Evolutionary conservation across 371 early-diverging fungal species (phyloP).

Genomic region (Zychaea mexicana): DNA sequence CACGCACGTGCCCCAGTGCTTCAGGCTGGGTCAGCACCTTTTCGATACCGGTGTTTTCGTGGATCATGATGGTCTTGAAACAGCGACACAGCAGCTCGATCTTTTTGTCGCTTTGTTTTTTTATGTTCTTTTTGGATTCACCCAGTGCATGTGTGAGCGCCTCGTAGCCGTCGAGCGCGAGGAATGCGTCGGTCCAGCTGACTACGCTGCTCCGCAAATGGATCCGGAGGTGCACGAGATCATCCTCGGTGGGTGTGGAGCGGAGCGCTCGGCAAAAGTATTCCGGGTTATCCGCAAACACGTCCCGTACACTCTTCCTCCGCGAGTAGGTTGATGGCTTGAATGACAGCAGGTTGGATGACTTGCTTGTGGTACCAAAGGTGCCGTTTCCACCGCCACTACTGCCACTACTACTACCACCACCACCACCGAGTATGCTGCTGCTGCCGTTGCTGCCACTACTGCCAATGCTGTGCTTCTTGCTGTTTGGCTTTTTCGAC

Average conservation of each 20-base stretch:
- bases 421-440: too few species aligned
- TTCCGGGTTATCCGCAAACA: not conserved
- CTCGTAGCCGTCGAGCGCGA: slow-evolving; percentile 46
- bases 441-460: slow-evolving; percentile 14
- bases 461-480: slow-evolving; percentile 19
- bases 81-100: slow-evolving; percentile 47
- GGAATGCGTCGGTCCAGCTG: slow-evolving; percentile 54
- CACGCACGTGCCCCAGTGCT: slow-evolving; percentile 44
- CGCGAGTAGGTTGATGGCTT: not conserved
- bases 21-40: slow-evolving; percentile 38
- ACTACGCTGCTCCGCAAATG: slow-evolving; percentile 46
- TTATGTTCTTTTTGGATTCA: slow-evolving; percentile 45
- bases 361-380: not conserved
- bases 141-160: slow-evolving; percentile 39
- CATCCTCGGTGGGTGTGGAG: slow-evolving; percentile 36
- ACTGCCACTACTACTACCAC: slow-evolving; percentile 31
- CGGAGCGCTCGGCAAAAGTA: slow-evolving; percentile 1
- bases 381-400: slow-evolving; percentile 12
- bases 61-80: slow-evolving; percentile 51
- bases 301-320: not conserved
- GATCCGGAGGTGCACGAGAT: slow-evolving; percentile 42
- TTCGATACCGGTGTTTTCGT: slow-evolving; percentile 43
- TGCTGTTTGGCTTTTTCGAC: slow-evolving; percentile 20
- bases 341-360: not conserved
- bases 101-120: slow-evolving; percentile 40